Conservation (phyloP, 176 grass and related monocot genomes). For the Hyparrhenia diplandra region DNA sequence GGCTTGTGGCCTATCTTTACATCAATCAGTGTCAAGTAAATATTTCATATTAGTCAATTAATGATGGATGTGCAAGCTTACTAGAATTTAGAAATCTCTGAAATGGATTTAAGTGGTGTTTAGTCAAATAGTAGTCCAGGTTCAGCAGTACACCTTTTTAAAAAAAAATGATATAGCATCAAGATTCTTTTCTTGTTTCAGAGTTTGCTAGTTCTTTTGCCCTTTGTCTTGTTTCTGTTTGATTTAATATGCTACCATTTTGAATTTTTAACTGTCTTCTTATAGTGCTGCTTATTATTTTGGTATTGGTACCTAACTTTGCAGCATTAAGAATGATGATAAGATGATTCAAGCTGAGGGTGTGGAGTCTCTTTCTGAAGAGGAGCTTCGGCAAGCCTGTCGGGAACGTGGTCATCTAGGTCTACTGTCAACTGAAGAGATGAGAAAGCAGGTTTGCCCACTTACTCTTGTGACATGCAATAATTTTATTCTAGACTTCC, state of each 20-base stretch:
- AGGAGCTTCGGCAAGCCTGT: constrained; percentile 94
- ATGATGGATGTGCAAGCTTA: neutral
- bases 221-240: neutral
- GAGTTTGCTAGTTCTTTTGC: constrained; percentile 12
- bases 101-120: neutral
- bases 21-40: constrained; percentile 1
- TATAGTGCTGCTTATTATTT: neutral
- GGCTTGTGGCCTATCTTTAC: neutral
- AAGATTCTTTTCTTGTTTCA: constrained; percentile 4
- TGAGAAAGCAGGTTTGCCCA: constrained; percentile 76
- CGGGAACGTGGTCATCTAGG: constrained; percentile 87
- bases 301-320: constrained; percentile 17
- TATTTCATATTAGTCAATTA: neutral
- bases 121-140: neutral
- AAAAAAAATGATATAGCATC: neutral
- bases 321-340: constrained; percentile 97
- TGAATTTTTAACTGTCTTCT: neutral
- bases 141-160: constrained; percentile 6
- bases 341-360: constrained; percentile 94
- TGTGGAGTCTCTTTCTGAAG: constrained; percentile 95
- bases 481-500: constrained; percentile 15
- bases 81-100: neutral
- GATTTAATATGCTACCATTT: neutral
- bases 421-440: constrained; percentile 88
- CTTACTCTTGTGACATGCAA: constrained; percentile 5